Base-by-base conservation (phyloP, 441 rosid species). In the Gossypium laxum region DNA sequence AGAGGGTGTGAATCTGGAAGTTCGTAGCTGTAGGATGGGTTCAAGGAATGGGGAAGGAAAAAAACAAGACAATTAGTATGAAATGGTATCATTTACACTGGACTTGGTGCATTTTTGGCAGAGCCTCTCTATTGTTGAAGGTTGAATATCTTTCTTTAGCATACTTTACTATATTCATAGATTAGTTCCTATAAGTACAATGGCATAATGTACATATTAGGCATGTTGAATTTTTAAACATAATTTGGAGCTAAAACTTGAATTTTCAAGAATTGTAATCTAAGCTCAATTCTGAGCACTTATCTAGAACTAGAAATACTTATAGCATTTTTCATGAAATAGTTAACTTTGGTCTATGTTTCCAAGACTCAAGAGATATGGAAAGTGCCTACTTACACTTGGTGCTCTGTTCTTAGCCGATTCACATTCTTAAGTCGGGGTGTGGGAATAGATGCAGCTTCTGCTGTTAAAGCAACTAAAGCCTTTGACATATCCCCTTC, bases 391-490 rank as follows among this genome's bases (percentile, higher is more conserved):
- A 84, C 90, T 85, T 70, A 85, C 90, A 86, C 90, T 48, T 77
- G 77, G 75, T 87, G 91, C 71, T 87, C 91, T 48, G 91, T 87
- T 63, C 85, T 77, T 38, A 85, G 78, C 30, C 81, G 83, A 55
- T 79, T 83, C 28, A 59, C 71, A 71, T 45, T 75, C 78, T 86
- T 85, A 4, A 85, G 85, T 59, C 81, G 82, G 14, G 73, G 81
- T 30, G 24, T 72, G n/a, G 82, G 88, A 66, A 79, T 74, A n/a
- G 85, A 76, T 76, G 88, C 76, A 73, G 78, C 86, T 71, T 83
- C 77, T 1, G 79, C 74, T 64, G 81, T 82, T 62, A 85, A 78
- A 17, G 89, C 86, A 75, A 86, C 90, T 70, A 86, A 75, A 52
- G 85, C 83, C 81, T 84, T 82, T 12, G 89, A 85, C 83, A 87